phyloP scores from a whole-genome alignment of 768 basidiomycete genomes.

The Psilocybe cubensis region DNA sequence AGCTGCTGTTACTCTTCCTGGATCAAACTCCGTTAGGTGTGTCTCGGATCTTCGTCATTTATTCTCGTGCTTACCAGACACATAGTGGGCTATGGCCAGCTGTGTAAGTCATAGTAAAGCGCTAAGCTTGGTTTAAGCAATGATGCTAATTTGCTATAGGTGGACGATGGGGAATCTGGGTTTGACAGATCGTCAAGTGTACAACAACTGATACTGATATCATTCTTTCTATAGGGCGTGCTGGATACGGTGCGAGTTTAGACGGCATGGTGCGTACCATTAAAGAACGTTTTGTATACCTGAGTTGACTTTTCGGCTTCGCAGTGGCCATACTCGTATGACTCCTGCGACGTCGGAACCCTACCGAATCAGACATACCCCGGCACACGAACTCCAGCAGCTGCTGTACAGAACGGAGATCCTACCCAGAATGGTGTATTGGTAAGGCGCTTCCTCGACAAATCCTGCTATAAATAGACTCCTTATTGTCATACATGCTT shows the following conservation, averaged over 20 bases:
- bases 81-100: constrained; percentile 45
- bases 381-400: constrained; percentile 50
- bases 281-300: background rate
- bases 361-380: constrained; percentile 76
- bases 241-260: constrained; percentile 71
- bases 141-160: constrained; percentile 14
- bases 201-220: constrained; percentile 7
- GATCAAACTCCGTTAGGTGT: constrained; percentile 31
- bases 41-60: too few relatives aligned
- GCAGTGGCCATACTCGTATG: constrained; percentile 72
- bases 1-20: constrained; percentile 38
- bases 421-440: constrained; percentile 40
- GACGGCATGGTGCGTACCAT: constrained; percentile 61
- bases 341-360: constrained; percentile 81
- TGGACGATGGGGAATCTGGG: constrained; percentile 58
- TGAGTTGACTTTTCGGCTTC: background rate
- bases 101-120: constrained; percentile 27
- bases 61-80: too few relatives aligned
- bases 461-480: background rate
- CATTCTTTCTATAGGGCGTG: constrained; percentile 47
- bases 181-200: constrained; percentile 15
- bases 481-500: background rate
- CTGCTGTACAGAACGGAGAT: constrained; percentile 46
- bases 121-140: background rate
- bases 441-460: constrained; percentile 22